Evolutionary conservation across 108 stramenopile species (phyloP), one percentile per base, ranked within the genome.

Genomic region (Mayamaea pseudoterrestris): DNA sequence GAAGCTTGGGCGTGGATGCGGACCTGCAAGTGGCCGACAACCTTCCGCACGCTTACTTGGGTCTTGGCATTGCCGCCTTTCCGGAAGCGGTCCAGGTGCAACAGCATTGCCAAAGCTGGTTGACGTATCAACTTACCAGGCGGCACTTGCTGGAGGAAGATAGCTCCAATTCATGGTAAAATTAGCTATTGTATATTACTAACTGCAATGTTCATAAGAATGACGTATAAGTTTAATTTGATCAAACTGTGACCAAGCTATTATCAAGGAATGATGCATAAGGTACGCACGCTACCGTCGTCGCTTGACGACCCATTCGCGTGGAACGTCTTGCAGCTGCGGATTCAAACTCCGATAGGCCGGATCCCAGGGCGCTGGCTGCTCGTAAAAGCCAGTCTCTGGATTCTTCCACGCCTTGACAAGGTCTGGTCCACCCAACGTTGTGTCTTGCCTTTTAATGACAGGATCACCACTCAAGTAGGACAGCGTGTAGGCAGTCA

Each of bases 341-440:
- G 87, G 87, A 41, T 65, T 49, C 5, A 90, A 40, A 26, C 51
- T 45, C 45, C 69, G 74, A 55, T 82, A 90, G 20, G 52, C 51
- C 13, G 69, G 66, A 67, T 90, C 81, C 87, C 87, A 90, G 1
- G 87, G 87, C 25, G 69, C 64, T 18, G 87, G 83, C 44, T 71
- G 76, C 60, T 90, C 87, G 72, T 73, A 90, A 43, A 50, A 50
- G 0, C 61, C 65, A 2, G 83, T 82, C 13, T 40, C 29, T 23
- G 87, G 87, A 47, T 90, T 84, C 43, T 63, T 63, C 80, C 80
- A 90, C 26, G 87, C 87, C 53, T 90, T 77, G n/a, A 90, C 79
- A 41, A 81, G n/a, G n/a, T n/a, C n/a, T n/a, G n/a, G n/a, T n/a
- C n/a, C n/a, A n/a, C n/a, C n/a, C n/a, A n/a, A n/a, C 49, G 35